Percentiles rank a stretch among this genome's conserved stretches.
Conservation (phyloP, 208 protist genomes). For the Histomonas meleagridis region DNA sequence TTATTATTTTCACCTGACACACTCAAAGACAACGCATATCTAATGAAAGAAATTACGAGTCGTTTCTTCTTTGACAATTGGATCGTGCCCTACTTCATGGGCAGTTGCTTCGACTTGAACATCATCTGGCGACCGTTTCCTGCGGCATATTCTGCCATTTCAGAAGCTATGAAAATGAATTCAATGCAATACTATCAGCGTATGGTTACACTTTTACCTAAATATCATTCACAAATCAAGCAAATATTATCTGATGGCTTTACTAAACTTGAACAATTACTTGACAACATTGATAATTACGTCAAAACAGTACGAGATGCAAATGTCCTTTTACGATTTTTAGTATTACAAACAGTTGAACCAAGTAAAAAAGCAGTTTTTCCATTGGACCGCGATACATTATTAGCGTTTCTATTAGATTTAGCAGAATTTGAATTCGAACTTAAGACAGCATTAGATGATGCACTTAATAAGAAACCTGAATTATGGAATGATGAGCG, state of each 20-base stretch:
- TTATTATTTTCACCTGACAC: slow-evolving; percentile 86
- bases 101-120: slow-evolving; percentile 75
- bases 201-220: not conserved
- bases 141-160: slow-evolving; percentile 70
- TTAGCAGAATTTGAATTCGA: slow-evolving; percentile 51
- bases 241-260: slow-evolving; percentile 65
- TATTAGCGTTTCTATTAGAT: slow-evolving; percentile 43
- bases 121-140: slow-evolving; percentile 73
- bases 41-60: slow-evolving; percentile 89
- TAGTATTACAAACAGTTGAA: slow-evolving; percentile 65
- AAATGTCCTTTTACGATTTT: slow-evolving; percentile 81
- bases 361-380: slow-evolving; percentile 31
- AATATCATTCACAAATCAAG: slow-evolving; percentile 41
- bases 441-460: slow-evolving; percentile 66
- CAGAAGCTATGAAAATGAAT: slow-evolving; percentile 64
- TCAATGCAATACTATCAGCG: slow-evolving; percentile 54
- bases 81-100: slow-evolving; percentile 89
- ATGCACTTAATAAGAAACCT: slow-evolving; percentile 68
- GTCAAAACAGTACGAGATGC: slow-evolving; percentile 68
- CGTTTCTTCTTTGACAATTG: slow-evolving; percentile 94
- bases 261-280: slow-evolving; percentile 73
- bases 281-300: slow-evolving; percentile 71
- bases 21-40: slow-evolving; percentile 54
- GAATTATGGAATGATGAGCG: slow-evolving; percentile 68
- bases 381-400: not conserved